Evolutionary conservation across 1,284 basidiomycete genomes (phyloP).

Genomic region (Boletus sp.): DNA sequence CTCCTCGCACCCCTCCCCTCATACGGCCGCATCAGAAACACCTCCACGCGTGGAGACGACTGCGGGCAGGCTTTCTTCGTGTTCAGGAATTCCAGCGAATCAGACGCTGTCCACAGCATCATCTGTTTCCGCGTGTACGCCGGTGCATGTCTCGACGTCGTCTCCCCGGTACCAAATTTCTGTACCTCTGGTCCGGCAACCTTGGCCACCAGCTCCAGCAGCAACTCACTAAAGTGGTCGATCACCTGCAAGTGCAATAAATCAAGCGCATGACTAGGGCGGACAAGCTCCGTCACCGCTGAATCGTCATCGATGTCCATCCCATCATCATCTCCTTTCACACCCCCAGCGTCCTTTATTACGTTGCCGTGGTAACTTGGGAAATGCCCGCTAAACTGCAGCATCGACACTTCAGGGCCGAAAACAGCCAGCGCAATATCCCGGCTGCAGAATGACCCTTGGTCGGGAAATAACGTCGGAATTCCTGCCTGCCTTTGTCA

Average conservation of each 20-base stretch:
- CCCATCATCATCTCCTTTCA: slow-evolving; percentile 41
- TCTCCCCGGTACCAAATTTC: slow-evolving; percentile 27
- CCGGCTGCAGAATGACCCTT: slow-evolving; percentile 35
- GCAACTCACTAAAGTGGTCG: slow-evolving; percentile 59
- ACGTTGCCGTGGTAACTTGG: slow-evolving; percentile 34
- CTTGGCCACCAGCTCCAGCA: slow-evolving; percentile 53
- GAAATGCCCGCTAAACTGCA: slow-evolving; percentile 36
- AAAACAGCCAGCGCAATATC: slow-evolving; percentile 42
- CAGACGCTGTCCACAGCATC: slow-evolving; percentile 48
- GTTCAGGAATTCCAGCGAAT: slow-evolving; percentile 56
- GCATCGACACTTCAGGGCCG: slow-evolving; percentile 33
- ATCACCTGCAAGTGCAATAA: slow-evolving; percentile 64
- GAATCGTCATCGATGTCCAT: slow-evolving; percentile 62
- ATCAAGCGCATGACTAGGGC: slow-evolving; percentile 57
- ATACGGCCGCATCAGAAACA: slow-evolving; percentile 51
- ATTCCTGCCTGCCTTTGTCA: slow-evolving; percentile 28
- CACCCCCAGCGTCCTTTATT: slow-evolving; percentile 18
- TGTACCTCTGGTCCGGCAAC: slow-evolving; percentile 47
- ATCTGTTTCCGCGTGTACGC: slow-evolving; percentile 40
- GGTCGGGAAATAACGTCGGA: slow-evolving; percentile 27
- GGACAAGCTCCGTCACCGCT: slow-evolving; percentile 20
- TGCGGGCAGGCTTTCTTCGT: slow-evolving; percentile 31
- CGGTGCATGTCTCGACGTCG: slow-evolving; percentile 55
- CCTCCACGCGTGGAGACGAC: slow-evolving; percentile 44
- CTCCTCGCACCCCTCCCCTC: slow-evolving; percentile 45